Percentiles rank a stretch among this genome's conserved stretches.
Conservation (phyloP, 2,329 filamentous ascomycete species). For the Paecilomyces fulvus region DNA sequence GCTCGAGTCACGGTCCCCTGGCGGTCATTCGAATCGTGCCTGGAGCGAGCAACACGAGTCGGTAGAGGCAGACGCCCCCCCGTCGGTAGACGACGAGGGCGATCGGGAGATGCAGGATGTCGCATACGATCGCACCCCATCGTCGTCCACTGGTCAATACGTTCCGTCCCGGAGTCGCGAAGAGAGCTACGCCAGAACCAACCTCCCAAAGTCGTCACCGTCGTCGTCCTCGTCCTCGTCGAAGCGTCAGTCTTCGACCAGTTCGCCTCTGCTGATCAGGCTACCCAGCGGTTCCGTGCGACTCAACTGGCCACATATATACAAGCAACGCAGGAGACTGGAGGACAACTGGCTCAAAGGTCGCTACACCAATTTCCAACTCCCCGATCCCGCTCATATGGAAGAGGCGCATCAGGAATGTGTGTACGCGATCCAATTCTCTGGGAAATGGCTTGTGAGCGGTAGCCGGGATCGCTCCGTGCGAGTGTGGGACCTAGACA, state of each 20-base stretch:
- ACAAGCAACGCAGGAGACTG: slow-evolving; percentile 73
- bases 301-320: slow-evolving; percentile 89
- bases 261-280: slow-evolving; percentile 23
- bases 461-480: slow-evolving; percentile 84
- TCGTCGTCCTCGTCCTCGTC: background rate
- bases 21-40: slow-evolving; percentile 9
- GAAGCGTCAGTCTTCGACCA: background rate
- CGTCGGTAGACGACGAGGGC: slow-evolving; percentile 24
- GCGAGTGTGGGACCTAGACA: slow-evolving; percentile 82
- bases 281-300: slow-evolving; percentile 36
- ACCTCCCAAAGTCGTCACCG: background rate
- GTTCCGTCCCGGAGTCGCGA: slow-evolving; percentile 9
- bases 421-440: slow-evolving; percentile 91
- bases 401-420: slow-evolving; percentile 84
- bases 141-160: slow-evolving; percentile 13
- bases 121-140: slow-evolving; percentile 10
- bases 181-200: slow-evolving; percentile 4
- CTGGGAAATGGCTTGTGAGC: slow-evolving; percentile 77
- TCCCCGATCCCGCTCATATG: slow-evolving; percentile 73
- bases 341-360: slow-evolving; percentile 89
- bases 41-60: slow-evolving; percentile 42
- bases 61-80: slow-evolving; percentile 36
- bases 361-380: slow-evolving; percentile 74
- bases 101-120: slow-evolving; percentile 39
- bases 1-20: slow-evolving; percentile 20